Conservation (phyloP, 179 eudicot genomes). For the Pouteria campechiana region DNA sequence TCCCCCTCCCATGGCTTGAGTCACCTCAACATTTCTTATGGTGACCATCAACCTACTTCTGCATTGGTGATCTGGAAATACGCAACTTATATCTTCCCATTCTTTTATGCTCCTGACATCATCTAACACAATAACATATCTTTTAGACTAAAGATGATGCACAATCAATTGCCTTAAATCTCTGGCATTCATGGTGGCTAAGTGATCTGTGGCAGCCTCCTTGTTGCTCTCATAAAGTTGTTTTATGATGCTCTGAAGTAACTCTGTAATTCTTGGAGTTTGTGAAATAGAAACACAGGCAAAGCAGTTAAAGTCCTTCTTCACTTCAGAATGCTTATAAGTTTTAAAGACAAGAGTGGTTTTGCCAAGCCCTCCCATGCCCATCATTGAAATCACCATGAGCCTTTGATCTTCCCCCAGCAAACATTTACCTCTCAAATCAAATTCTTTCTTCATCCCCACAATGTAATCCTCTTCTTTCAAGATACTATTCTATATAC, state of each 20-base stretch:
- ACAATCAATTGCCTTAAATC: conserved; percentile 24
- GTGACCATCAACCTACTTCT: conserved; percentile 45
- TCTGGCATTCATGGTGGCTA: too few relatives aligned
- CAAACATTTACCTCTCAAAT: conserved; percentile 2
- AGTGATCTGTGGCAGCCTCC: conserved; percentile 7
- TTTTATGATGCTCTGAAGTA: conserved; percentile 13
- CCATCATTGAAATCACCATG: conserved; percentile 23
- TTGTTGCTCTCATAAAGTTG: conserved; percentile 3
- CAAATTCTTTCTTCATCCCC: conserved; percentile 14
- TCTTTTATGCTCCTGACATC: conserved; percentile 40
- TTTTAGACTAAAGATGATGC: conserved; percentile 7
- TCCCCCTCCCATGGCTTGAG: conserved; percentile 11
- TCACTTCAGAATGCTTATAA: conserved; percentile 19
- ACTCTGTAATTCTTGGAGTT: conserved; percentile 15
- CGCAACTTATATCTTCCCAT: conserved; percentile 24
- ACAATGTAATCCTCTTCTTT: conserved; percentile 13
- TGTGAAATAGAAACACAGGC: conserved; percentile 47
- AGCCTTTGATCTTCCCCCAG: conserved; percentile 5
- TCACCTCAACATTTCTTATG: conserved; percentile 25
- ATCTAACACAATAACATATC: conserved; percentile 41
- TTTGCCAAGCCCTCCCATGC: conserved; percentile 54
- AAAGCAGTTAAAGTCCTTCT: conserved; percentile 18
- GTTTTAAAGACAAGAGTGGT: conserved; percentile 39
- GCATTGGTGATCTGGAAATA: conserved; percentile 6
- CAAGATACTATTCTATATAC: conserved; percentile 11